Evolutionary conservation across 208 protist genomes (phyloP).

Genomic region (Trichomonas gallinae): DNA sequence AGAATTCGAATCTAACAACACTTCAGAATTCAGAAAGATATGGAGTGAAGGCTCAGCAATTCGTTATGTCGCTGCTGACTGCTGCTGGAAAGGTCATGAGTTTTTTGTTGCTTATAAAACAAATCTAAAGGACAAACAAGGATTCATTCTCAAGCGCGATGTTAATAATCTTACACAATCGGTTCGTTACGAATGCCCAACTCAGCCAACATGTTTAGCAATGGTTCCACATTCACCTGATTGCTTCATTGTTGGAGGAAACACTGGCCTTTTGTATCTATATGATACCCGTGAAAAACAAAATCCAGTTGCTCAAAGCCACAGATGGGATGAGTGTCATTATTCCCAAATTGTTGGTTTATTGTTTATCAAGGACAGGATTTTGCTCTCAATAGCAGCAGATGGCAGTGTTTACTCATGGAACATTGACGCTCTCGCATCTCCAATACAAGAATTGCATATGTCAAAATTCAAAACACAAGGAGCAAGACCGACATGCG

Average conservation of each 20-base stretch:
- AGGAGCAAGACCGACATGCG: background rate
- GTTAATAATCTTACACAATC: background rate
- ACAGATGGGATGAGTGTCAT: background rate
- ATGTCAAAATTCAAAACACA: background rate
- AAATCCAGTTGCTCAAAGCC: background rate
- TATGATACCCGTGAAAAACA: background rate
- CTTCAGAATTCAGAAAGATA: background rate
- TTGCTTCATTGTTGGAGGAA: background rate
- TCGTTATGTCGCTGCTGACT: background rate
- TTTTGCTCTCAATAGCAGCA: background rate
- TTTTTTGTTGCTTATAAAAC: background rate
- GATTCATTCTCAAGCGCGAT: background rate
- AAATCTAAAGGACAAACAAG: background rate
- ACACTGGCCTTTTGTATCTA: background rate
- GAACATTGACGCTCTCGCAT: background rate
- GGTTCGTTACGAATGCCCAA: background rate
- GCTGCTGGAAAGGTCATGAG: background rate
- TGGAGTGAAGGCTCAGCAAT: background rate
- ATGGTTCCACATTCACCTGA: background rate
- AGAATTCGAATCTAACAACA: background rate
- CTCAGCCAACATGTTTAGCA: background rate
- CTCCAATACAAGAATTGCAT: background rate
- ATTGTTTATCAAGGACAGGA: background rate
- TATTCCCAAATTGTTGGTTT: background rate
- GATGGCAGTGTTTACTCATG: background rate